These are phyloP conservation scores for Phylloporus sp. DNA, from an alignment of 768 basidiomycete species.

Conservation along the genomic window DNA sequence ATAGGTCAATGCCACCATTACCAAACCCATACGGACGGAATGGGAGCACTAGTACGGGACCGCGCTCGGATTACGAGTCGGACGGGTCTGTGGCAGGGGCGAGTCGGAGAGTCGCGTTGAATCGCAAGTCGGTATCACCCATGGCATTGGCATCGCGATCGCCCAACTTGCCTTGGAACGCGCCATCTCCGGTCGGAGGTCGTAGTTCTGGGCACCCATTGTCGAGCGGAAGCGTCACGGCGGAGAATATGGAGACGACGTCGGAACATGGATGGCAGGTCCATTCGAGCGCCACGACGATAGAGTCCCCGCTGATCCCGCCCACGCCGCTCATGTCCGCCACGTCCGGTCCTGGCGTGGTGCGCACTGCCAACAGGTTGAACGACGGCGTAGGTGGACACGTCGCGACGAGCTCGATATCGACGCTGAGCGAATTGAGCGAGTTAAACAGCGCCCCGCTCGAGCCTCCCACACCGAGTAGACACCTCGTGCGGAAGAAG, in stretches of 20 bases:
- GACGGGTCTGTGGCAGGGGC: conserved; percentile 34
- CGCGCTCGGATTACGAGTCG: conserved; percentile 51
- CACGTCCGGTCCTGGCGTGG: conserved; percentile 6
- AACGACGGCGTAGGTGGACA: conserved; percentile 20
- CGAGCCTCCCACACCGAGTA: conserved; percentile 25
- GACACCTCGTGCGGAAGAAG: conserved; percentile 36
- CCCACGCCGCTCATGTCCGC: conserved; percentile 34
- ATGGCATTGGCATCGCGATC: conserved; percentile 55
- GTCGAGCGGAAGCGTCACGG: conserved; percentile 15
- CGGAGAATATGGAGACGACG: conserved; percentile 22
- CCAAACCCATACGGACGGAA: conserved; percentile 1
- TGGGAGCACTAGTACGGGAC: conserved; percentile 24
- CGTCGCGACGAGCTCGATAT: conserved; percentile 26
- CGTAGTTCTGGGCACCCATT: conserved; percentile 22
- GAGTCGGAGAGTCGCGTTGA: conserved; percentile 59
- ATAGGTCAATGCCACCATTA: conserved; percentile 26
- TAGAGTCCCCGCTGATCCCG: conserved; percentile 37
- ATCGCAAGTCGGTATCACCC: conserved; percentile 65
- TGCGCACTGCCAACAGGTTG: conserved; percentile 28
- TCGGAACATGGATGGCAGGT: conserved; percentile 27
- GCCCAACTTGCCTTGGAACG: conserved; percentile 29
- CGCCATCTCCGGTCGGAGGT: conserved; percentile 38
- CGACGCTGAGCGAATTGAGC: conserved; percentile 24
- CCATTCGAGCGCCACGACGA: conserved; percentile 22
- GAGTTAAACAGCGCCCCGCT: conserved; percentile 16